Base-by-base conservation (phyloP, 192 early-diverging fungal genomes). In the Coemansia sp. region DNA sequence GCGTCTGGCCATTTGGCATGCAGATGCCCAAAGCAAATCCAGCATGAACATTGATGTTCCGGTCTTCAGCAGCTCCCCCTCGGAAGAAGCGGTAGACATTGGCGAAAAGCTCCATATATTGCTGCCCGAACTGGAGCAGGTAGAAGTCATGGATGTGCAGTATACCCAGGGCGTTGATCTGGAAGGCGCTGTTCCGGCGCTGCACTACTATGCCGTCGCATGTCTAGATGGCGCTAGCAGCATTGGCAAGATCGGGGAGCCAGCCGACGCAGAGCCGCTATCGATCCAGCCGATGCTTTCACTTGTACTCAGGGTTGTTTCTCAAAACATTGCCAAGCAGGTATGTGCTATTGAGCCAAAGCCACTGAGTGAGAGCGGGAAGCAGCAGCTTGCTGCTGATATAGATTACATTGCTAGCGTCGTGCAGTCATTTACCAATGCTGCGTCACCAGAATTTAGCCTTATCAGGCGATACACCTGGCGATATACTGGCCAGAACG, bases 61-160 rank as follows among this genome's bases (percentile, higher is more conserved):
- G 32, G 60, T 56, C 45, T 81, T 81, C 49, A 81, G 78, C 67
- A 61, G 65, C 56, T 71, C 78, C 57, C 78, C 78, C 12, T 75
- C 78, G 0, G 78, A 81, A 40, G 73, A 81, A 55, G 78, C 69
- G 11, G 72, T 81, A 2, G 78, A 81, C 11, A 66, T 81, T 38
- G 78, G 78, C 60, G 78, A 81, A 33, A 71, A 72, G 56, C 75
- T 81, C 63, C 78, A 81, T 45, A 60, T 81, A 28, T 50, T 81
- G 63, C 56, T 81, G 32, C 73, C 78, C 1, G 78, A 81, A 66
- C 78, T 81, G 20, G 78, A 81, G 48, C 78, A 81, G 62, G 56
- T 69, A 1, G 78, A 69, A 14, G 59, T 52, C 20, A 69, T 81
- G 66, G 69, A 81, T 48, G 22, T 49, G 25, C 78, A 81, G 60